These are phyloP conservation scores for Candida tallmaniae DNA, from an alignment of 805 yeast genomes.

Conservation along the genomic window DNA sequence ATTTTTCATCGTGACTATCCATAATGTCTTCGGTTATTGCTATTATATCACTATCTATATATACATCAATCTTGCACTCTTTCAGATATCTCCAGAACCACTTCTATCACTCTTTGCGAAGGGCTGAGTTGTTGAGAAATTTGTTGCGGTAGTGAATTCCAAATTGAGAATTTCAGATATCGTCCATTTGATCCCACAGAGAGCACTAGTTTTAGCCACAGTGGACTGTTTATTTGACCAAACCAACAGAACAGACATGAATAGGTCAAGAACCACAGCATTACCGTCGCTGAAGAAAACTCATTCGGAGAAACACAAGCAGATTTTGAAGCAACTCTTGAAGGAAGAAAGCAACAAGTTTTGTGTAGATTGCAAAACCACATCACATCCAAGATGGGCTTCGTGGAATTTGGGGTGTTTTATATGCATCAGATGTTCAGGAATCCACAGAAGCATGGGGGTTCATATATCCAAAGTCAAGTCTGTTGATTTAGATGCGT, in stretches of 20 bases:
- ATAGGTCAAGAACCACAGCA: constrained; percentile 14
- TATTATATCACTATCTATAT: no score
- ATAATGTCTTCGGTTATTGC: no score
- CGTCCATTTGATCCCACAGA: no score
- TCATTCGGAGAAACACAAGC: constrained; percentile 55
- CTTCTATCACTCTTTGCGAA: no score
- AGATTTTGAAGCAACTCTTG: constrained; percentile 68
- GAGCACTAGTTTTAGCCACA: no score
- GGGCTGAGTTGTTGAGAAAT: no score
- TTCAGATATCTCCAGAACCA: no score
- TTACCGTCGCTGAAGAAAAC: constrained; percentile 42
- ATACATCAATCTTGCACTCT: no score
- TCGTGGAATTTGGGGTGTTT: constrained; percentile 94
- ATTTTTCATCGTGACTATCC: not conserved
- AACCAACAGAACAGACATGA: no score
- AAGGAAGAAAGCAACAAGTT: constrained; percentile 70
- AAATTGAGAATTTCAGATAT: no score
- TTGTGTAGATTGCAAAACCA: constrained; percentile 90
- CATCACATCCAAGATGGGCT: constrained; percentile 96
- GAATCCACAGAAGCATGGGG: constrained; percentile 92
- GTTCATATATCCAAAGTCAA: constrained; percentile 92
- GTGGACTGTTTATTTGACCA: no score
- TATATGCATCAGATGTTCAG: constrained; percentile 91
- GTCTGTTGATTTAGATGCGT: constrained; percentile 89
- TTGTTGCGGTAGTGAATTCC: no score